phyloP scores from a whole-genome alignment of 2,329 filamentous ascomycete genomes.

The Trichoderma sp. region DNA sequence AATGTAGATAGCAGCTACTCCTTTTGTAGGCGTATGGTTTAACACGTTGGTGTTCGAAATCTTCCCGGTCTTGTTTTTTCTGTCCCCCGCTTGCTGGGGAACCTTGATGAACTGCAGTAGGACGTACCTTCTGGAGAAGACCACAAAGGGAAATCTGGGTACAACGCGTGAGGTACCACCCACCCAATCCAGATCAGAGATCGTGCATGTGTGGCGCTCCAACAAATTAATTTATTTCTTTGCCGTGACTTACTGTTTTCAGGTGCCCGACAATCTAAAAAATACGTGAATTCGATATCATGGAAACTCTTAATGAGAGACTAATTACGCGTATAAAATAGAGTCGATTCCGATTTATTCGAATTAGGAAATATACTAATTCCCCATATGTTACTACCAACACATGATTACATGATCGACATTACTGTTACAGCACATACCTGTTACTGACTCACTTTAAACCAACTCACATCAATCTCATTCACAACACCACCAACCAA shows the following conservation, averaged over 20 bases:
- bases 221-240: neutral
- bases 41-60: no score
- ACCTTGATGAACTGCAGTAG: neutral
- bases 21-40: no score
- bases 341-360: neutral
- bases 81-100: no score
- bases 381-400: neutral
- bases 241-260: neutral
- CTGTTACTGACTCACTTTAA: neutral
- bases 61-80: no score
- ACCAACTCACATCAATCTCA: neutral
- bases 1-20: no score
- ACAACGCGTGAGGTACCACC: neutral
- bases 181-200: neutral
- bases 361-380: neutral
- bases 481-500: neutral
- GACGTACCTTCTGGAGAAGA: neutral
- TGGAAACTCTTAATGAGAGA: neutral
- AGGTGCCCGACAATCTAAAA: neutral
- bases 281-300: neutral
- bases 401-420: neutral
- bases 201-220: neutral
- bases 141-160: neutral
- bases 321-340: neutral
- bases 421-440: no score